Base-by-base conservation (phyloP, 1,284 basidiomycete genomes). In the Rhodotorula sp. region DNA sequence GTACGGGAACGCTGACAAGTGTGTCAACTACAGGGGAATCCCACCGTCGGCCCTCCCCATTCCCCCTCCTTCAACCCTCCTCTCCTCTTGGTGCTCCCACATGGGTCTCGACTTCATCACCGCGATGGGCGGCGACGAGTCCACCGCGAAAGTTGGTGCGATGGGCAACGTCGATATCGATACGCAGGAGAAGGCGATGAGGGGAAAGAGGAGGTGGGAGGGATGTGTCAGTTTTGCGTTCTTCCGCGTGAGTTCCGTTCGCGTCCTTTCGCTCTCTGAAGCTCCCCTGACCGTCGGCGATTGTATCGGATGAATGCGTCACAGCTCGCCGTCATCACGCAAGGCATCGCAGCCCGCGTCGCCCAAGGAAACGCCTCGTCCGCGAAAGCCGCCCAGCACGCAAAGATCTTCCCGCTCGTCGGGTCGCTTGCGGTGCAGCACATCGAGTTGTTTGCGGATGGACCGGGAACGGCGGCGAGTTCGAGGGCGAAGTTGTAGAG, bases 341-440 rank as follows among this genome's bases (percentile, higher is more conserved):
- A 98, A 81, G 94, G 94, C 5, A 95, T 98, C 69, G 92, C 94
- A 2, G 94, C 95, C 8, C 86, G 95, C 22, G 86, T 86, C 61
- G 90, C 91, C 0, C 84, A 87, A 57, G 87, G 91, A 13, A 93
- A 95, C 81, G 93, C 93, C 0, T 92, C 88, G 76, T 92, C 89
- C 0, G 92, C 92, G 71, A 82, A 83, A 50, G 92, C 92, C 3
- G 81, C 83, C 51, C 75, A 85, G 34, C 85, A 89, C 68, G 81
- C 80, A 5, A 77, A 80, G 11, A 78, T 84, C 18, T 92, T 92
- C 80, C 87, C 87, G 44, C 72, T 87, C 22, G 81, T 89, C 63
- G 90, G 89, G 20, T 78, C 81, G 47, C 79, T 90, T 55, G 89
- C 91, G 22, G 85, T 82, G 74, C 81, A 81, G 26, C 82, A 85